Percentiles rank a stretch among this genome's conserved stretches.
Evolutionary conservation across 192 early-diverging fungal species (phyloP).

Genomic region (Coemansia sp.): DNA sequence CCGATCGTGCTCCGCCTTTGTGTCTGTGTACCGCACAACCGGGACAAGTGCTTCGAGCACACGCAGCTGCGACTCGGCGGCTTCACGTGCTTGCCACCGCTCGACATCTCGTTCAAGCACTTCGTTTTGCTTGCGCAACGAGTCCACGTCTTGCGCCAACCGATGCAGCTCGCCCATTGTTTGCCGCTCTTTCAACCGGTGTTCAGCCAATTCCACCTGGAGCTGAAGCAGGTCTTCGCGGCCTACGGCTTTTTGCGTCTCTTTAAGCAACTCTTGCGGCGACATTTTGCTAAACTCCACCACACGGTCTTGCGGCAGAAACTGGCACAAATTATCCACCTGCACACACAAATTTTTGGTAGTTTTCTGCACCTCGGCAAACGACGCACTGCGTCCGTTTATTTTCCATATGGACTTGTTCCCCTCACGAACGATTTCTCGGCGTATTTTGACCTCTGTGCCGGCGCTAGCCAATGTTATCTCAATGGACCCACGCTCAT

Average conservation of each 20-base stretch:
- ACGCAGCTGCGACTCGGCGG: slow-evolving; percentile 61
- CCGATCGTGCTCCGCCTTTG: slow-evolving; percentile 58
- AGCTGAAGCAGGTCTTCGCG: slow-evolving; percentile 60
- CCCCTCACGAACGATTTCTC: slow-evolving; percentile 61
- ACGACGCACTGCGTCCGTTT: slow-evolving; percentile 65
- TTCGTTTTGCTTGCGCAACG: slow-evolving; percentile 67
- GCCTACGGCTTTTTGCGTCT: slow-evolving; percentile 85
- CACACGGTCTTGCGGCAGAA: slow-evolving; percentile 95
- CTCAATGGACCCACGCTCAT: slow-evolving; percentile 76
- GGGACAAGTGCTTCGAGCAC: slow-evolving; percentile 63
- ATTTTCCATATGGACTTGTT: slow-evolving; percentile 78
- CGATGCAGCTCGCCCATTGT: slow-evolving; percentile 49
- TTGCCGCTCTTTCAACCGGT: slow-evolving; percentile 57
- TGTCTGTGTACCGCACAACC: slow-evolving; percentile 60
- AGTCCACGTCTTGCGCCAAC: slow-evolving; percentile 59
- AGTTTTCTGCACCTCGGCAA: slow-evolving; percentile 65
- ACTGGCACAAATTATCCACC: slow-evolving; percentile 96
- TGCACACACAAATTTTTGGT: slow-evolving; percentile 76
- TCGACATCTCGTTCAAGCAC: slow-evolving; percentile 75
- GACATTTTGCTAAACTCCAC: slow-evolving; percentile 89
- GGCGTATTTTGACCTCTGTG: slow-evolving; percentile 47
- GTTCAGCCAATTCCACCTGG: slow-evolving; percentile 67
- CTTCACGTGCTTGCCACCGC: slow-evolving; percentile 69
- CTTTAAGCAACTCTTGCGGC: slow-evolving; percentile 70
- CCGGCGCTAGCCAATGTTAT: slow-evolving; percentile 72